Percentiles rank a stretch among this genome's conserved stretches.
Evolutionary conservation across 495 filamentous ascomycete species (phyloP).

Genomic region (Podospora bellae-mahoneyi): DNA sequence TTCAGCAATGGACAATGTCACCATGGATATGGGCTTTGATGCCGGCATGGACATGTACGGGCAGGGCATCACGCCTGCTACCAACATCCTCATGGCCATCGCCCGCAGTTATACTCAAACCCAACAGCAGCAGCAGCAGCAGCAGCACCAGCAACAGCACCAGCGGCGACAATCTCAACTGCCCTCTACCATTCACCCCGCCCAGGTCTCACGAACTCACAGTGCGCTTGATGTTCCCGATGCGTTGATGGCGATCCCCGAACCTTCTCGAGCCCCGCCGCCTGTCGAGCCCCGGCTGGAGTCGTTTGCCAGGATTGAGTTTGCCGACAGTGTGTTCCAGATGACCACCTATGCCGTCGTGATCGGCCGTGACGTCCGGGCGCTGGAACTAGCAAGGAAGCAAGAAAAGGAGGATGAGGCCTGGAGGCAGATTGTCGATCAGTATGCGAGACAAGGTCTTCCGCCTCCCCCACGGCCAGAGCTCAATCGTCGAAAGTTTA

Average conservation of each 20-base stretch:
- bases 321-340: constrained; percentile 50
- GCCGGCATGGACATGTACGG: constrained; percentile 20
- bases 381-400: constrained; percentile 41
- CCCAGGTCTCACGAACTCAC: constrained; percentile 28
- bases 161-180: constrained; percentile 11
- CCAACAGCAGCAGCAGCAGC: not conserved
- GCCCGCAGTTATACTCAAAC: constrained; percentile 8
- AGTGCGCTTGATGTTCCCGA: constrained; percentile 15
- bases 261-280: constrained; percentile 8
- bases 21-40: constrained; percentile 13
- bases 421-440: constrained; percentile 38
- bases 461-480: constrained; percentile 37
- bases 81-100: constrained; percentile 29
- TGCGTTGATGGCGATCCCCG: constrained; percentile 14
- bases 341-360: constrained; percentile 53
- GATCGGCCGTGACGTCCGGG: constrained; percentile 48
- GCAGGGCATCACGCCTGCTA: constrained; percentile 11
- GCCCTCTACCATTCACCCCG: constrained; percentile 31
- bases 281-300: constrained; percentile 39
- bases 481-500: constrained; percentile 43
- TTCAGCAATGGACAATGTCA: not conserved
- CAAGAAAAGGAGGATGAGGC: constrained; percentile 41
- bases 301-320: constrained; percentile 51
- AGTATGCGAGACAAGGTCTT: constrained; percentile 38
- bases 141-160: not conserved